These are phyloP conservation scores for Fremontodendron californicum DNA, from an alignment of 345 rosid genomes.

Conservation along the genomic window DNA sequence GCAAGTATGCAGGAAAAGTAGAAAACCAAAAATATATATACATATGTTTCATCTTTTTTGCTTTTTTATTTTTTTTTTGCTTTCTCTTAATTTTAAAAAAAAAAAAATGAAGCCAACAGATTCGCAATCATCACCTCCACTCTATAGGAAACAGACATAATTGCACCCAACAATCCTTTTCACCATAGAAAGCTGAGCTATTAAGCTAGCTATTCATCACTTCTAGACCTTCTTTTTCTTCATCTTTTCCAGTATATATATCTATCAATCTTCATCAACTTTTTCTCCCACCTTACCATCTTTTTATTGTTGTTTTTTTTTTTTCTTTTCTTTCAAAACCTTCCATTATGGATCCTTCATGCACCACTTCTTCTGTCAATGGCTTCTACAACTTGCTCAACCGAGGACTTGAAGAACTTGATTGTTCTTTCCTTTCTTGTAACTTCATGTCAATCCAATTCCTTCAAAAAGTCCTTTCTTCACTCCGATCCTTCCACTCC, in stretches of 20 bases:
- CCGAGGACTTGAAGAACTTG: constrained; percentile 43
- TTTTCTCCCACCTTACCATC: constrained; percentile 16
- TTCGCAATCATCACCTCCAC: constrained; percentile 59
- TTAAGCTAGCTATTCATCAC: constrained; percentile 8
- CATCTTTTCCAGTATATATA: constrained; percentile 21
- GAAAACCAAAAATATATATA: too few relatives aligned
- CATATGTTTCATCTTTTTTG: background rate
- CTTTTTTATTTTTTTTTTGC: background rate
- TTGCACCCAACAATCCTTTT: constrained; percentile 42
- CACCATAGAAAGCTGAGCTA: constrained; percentile 27
- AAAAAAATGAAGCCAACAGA: constrained; percentile 30
- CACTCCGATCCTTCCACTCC: constrained; percentile 44
- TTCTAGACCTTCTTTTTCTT: background rate
- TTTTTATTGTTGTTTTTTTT: background rate
- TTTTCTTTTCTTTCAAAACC: background rate
- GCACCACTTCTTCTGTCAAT: constrained; percentile 32
- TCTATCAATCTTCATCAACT: constrained; percentile 41
- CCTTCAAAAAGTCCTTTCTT: constrained; percentile 38
- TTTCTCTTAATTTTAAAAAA: constrained; percentile 9
- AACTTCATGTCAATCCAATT: constrained; percentile 48
- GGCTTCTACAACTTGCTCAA: constrained; percentile 45
- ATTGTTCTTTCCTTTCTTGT: constrained; percentile 23
- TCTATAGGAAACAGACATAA: constrained; percentile 45
- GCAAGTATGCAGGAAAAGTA: too few relatives aligned
- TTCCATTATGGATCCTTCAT: constrained; percentile 40